Evolutionary conservation across 176 grass and related monocot genomes (phyloP), one percentile per base, ranked within the genome.

Genomic region (Oryza punctata): DNA sequence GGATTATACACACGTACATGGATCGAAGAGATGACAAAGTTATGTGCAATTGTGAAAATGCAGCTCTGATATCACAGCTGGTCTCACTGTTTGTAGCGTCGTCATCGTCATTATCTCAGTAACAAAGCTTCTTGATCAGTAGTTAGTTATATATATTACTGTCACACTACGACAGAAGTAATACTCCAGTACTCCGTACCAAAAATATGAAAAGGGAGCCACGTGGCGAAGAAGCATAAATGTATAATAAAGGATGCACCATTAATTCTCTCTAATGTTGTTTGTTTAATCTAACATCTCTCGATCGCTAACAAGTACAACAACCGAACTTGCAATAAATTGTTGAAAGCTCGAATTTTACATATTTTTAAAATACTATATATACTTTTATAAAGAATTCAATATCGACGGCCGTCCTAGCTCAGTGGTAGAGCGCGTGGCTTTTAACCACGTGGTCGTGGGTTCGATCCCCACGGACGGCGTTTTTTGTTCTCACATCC

Each of bases 401-500:
- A 2, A 10, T 10, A 2, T 10, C 40, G 10, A 0, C 0, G 7
- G 87, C 73, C 83, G 73, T 90, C 88, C 83, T 90, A 90, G 83
- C 88, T 90, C 88, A 82, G 88, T 91, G 92, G 86, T 91, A 91
- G 89, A 94, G 84, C 86, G 89, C 86, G 86, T 87, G 72, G 76
- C 83, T 92, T 85, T 81, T 85, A 82, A 85, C 73, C 88, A 82
- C 79, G 88, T 86, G 84, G 84, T 67, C 88, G 79, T 86, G 88
- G 79, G 79, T 86, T 90, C 79, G 79, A 90, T 82, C 84, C 88
- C 79, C 88, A 86, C 74, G 73, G 84, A 78, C 73, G 79, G 83
- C 83, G 82, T 5, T 41, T 41, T 41, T 29, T 29, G 28, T 29
- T 29, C 1, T 29, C 28, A n/a, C n/a, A n/a, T n/a, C n/a, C n/a